Conservation (phyloP, 148 eudicot species). For the Chenopodium formosanum region DNA sequence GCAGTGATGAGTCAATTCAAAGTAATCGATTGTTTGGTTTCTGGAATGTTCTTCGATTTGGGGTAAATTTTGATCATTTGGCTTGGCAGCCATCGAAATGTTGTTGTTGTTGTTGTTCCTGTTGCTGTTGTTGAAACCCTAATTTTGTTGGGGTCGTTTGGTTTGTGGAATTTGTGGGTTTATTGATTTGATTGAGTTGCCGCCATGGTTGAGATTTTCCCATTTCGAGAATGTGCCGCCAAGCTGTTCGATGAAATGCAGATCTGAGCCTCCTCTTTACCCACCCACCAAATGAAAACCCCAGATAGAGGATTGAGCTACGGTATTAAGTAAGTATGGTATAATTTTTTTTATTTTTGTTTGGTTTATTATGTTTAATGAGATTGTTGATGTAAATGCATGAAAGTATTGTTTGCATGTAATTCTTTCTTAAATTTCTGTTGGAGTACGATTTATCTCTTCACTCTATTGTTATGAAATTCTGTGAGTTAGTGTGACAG, state of each 20-base stretch:
- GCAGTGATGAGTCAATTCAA: slow-evolving; percentile 15
- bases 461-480: too few relatives aligned
- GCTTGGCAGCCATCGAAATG: not conserved
- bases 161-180: not conserved
- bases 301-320: not conserved
- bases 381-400: too few relatives aligned
- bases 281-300: not conserved
- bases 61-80: slow-evolving; percentile 1
- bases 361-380: too few relatives aligned
- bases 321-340: not conserved
- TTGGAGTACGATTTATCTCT: too few relatives aligned
- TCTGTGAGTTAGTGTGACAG: too few relatives aligned
- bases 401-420: not conserved
- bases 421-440: too few relatives aligned
- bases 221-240: not conserved
- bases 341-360: too few relatives aligned
- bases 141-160: not conserved
- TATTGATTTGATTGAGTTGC: not conserved
- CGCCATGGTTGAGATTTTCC: slow-evolving; percentile 4
- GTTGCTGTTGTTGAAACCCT: not conserved
- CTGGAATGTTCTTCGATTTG: not conserved
- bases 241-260: slow-evolving; percentile 2
- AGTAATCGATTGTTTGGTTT: not conserved
- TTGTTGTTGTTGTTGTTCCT: not conserved
- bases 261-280: slow-evolving; percentile 10